phyloP scores from a whole-genome alignment of 169 alveolate species.

The Plasmodium reichenowi region DNA sequence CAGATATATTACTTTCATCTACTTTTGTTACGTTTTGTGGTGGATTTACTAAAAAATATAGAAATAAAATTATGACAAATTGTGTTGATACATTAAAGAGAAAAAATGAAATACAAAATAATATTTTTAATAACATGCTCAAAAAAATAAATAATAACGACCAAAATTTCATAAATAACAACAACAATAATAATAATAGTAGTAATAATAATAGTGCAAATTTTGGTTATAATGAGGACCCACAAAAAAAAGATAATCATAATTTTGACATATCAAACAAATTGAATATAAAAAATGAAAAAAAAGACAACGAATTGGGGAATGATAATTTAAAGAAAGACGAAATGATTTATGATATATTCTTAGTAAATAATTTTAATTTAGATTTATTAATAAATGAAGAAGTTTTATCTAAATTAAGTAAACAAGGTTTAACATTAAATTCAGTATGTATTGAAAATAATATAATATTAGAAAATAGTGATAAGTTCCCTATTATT shows the following conservation, averaged over 20 bases:
- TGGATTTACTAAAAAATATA: slow-evolving; percentile 95
- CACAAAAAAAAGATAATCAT: too few relatives aligned
- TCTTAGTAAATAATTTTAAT: slow-evolving; percentile 30
- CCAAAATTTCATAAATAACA: background rate
- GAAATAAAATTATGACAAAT: slow-evolving; percentile 90
- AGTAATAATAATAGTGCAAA: background rate
- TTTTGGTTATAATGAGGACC: background rate
- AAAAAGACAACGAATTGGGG: background rate
- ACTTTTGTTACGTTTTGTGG: slow-evolving; percentile 97
- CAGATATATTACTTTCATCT: slow-evolving; percentile 94
- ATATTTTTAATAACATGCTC: slow-evolving; percentile 10
- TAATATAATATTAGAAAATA: slow-evolving; percentile 94
- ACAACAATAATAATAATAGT: background rate
- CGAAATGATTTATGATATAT: slow-evolving; percentile 28
- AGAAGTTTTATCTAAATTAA: slow-evolving; percentile 88
- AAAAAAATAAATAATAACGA: slow-evolving; percentile 6
- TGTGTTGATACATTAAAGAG: slow-evolving; percentile 52
- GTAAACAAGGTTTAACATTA: slow-evolving; percentile 94
- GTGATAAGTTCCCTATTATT: slow-evolving; percentile 96
- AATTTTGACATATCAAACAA: background rate
- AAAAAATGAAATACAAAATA: slow-evolving; percentile 62
- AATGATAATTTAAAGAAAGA: slow-evolving; percentile 1
- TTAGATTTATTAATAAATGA: slow-evolving; percentile 82
- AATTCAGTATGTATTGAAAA: slow-evolving; percentile 95
- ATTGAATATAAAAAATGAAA: background rate